phyloP scores from a whole-genome alignment of 306 rosid genomes.

The Rosa lucieae region DNA sequence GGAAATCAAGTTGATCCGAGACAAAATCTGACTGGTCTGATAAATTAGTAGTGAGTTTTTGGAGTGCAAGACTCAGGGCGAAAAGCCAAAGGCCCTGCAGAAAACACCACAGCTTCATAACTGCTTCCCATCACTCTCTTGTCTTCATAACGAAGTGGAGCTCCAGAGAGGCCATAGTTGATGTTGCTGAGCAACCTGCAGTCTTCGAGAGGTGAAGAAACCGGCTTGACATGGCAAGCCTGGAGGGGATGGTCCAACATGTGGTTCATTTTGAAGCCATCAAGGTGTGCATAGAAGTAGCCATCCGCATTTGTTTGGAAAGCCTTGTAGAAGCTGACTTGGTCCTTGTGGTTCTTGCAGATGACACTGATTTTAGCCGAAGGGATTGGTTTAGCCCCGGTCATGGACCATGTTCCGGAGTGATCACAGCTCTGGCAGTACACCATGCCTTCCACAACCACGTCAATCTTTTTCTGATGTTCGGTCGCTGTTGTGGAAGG shows the following conservation, averaged over 20 bases:
- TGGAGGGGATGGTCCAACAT: constrained; percentile 83
- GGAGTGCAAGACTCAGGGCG: constrained; percentile 59
- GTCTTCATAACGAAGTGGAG: constrained; percentile 65
- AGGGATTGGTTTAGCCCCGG: constrained; percentile 63
- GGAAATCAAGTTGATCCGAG: background rate
- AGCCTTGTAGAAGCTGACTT: constrained; percentile 71
- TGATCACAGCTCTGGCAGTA: constrained; percentile 83
- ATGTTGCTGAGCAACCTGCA: constrained; percentile 68
- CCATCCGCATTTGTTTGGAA: constrained; percentile 64
- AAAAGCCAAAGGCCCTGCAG: constrained; percentile 93
- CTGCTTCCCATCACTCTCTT: constrained; percentile 55
- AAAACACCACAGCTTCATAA: constrained; percentile 66
- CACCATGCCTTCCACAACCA: constrained; percentile 73
- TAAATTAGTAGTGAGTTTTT: constrained; percentile 34
- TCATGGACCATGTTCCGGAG: constrained; percentile 69
- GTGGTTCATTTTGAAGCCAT: constrained; percentile 60
- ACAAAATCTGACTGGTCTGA: background rate
- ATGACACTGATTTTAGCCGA: constrained; percentile 74
- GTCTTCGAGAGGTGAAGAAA: constrained; percentile 59
- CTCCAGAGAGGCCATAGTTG: constrained; percentile 70
- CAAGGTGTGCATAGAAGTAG: constrained; percentile 67
- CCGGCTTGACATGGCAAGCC: constrained; percentile 69
- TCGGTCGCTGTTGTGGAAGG: constrained; percentile 34
- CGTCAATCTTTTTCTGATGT: constrained; percentile 43
- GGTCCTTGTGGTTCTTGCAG: constrained; percentile 69